Percentiles rank a stretch among this genome's conserved stretches.
Conservation (phyloP, 2,329 filamentous ascomycete genomes). For the Fusarium sp. region DNA sequence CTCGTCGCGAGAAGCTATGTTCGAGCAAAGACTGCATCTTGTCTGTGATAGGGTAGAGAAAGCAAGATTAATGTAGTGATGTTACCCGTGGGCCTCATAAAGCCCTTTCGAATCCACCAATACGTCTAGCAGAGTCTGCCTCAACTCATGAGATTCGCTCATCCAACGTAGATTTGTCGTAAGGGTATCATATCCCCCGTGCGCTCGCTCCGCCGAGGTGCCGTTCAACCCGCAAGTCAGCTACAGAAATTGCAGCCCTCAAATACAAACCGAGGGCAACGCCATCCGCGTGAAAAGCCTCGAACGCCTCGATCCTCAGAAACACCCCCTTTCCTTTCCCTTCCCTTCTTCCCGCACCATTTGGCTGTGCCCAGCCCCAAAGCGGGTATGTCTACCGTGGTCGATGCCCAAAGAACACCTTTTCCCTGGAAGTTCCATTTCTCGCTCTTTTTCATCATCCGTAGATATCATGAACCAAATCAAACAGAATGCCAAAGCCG, state of each 20-base stretch:
- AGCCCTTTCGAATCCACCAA: constrained; percentile 31
- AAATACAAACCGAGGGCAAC: constrained; percentile 43
- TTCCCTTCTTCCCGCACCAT: constrained; percentile 37
- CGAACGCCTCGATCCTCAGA: constrained; percentile 44
- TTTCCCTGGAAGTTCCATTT: constrained; percentile 39
- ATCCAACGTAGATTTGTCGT: constrained; percentile 52
- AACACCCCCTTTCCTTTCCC: constrained; percentile 26
- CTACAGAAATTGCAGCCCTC: constrained; percentile 46
- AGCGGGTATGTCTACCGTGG: constrained; percentile 44
- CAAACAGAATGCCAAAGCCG: constrained; percentile 49
- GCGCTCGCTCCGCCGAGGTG: constrained; percentile 40
- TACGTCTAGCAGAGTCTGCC: constrained; percentile 44
- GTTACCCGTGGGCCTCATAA: constrained; percentile 23
- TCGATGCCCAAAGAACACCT: constrained; percentile 43
- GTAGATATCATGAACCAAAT: constrained; percentile 47
- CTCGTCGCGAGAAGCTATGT: constrained; percentile 25
- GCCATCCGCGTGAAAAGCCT: constrained; percentile 44
- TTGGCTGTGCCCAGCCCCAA: constrained; percentile 39
- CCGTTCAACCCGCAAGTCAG: constrained; percentile 43
- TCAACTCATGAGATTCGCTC: constrained; percentile 47
- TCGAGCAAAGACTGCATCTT: constrained; percentile 27
- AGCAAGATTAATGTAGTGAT: constrained; percentile 28
- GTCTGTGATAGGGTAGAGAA: constrained; percentile 15
- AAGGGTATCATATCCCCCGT: constrained; percentile 52
- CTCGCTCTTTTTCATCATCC: constrained; percentile 46